These are phyloP conservation scores for Trichaptum fuscoviolaceum DNA, from an alignment of 768 basidiomycete genomes.

Conservation along the genomic window DNA sequence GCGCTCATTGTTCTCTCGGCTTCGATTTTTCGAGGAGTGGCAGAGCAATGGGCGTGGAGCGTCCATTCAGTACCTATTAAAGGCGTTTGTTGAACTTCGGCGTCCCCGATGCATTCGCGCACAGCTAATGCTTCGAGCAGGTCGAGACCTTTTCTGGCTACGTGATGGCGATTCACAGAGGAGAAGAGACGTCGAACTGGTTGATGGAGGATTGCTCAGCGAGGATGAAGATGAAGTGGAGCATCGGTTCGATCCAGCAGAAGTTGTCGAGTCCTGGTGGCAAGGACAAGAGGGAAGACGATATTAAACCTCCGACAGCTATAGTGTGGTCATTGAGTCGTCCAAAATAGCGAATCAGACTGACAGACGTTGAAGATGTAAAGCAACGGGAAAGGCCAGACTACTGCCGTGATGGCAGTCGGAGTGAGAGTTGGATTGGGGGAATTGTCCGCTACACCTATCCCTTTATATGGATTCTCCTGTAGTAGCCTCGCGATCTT, in stretches of 20 bases:
- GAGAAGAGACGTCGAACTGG: background rate
- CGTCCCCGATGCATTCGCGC: background rate
- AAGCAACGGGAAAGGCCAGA: too few species aligned
- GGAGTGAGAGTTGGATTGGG: too few species aligned
- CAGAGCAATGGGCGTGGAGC: background rate
- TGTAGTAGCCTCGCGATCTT: too few species aligned
- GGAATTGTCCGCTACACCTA: too few species aligned
- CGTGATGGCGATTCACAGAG: background rate
- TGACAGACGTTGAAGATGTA: too few species aligned
- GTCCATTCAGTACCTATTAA: background rate
- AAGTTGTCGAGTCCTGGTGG: background rate
- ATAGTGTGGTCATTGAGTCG: too few species aligned
- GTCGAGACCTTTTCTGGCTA: background rate
- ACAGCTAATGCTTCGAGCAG: background rate
- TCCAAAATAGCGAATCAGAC: too few species aligned
- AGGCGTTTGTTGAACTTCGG: background rate
- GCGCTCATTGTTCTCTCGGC: background rate
- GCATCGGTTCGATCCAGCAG: background rate
- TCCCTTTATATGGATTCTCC: too few species aligned
- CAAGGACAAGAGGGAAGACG: background rate
- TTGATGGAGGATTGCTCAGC: background rate
- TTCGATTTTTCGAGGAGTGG: background rate
- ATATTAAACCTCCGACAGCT: too few species aligned
- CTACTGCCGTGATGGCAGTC: too few species aligned
- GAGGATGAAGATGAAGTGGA: background rate